These are phyloP conservation scores for Pilobolus umbonatus DNA, from an alignment of 192 early-diverging fungal genomes.

Conservation along the genomic window DNA sequence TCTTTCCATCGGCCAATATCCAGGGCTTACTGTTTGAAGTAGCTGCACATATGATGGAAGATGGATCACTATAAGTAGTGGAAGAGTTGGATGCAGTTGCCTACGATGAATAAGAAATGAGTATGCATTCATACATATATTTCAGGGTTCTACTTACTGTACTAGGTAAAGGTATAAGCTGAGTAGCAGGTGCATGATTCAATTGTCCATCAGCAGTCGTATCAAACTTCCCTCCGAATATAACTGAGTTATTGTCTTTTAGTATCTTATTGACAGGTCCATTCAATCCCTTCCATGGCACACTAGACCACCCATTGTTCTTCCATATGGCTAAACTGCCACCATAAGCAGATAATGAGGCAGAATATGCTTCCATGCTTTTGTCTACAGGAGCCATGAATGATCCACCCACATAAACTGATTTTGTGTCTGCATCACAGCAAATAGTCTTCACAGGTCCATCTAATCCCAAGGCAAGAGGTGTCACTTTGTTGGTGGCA, in stretches of 20 bases:
- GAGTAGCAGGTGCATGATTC: slow-evolving; percentile 34
- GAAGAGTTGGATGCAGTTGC: slow-evolving; percentile 3
- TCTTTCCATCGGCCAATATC: not conserved
- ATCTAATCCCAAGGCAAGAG: slow-evolving; percentile 30
- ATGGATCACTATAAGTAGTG: not conserved
- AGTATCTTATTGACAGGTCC: slow-evolving; percentile 57
- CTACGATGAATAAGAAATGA: not conserved
- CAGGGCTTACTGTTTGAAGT: slow-evolving; percentile 5
- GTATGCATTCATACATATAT: no score
- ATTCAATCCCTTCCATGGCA: slow-evolving; percentile 66
- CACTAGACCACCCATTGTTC: slow-evolving; percentile 40
- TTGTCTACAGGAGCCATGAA: slow-evolving; percentile 26
- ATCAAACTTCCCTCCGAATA: slow-evolving; percentile 66
- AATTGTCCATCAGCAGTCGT: slow-evolving; percentile 56
- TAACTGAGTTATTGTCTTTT: slow-evolving; percentile 39
- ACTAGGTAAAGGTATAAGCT: slow-evolving; percentile 45
- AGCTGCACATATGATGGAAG: not conserved
- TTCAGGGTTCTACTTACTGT: slow-evolving; percentile 16
- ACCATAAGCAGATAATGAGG: slow-evolving; percentile 14
- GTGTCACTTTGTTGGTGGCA: slow-evolving; percentile 7
- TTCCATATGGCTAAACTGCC: slow-evolving; percentile 28
- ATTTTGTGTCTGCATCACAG: slow-evolving; percentile 30
- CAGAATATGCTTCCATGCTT: not conserved
- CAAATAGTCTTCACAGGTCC: slow-evolving; percentile 28
- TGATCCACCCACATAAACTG: slow-evolving; percentile 25